These are phyloP conservation scores for Oemleria cerasiformis DNA, from an alignment of 306 rosid genomes.

Conservation along the genomic window DNA sequence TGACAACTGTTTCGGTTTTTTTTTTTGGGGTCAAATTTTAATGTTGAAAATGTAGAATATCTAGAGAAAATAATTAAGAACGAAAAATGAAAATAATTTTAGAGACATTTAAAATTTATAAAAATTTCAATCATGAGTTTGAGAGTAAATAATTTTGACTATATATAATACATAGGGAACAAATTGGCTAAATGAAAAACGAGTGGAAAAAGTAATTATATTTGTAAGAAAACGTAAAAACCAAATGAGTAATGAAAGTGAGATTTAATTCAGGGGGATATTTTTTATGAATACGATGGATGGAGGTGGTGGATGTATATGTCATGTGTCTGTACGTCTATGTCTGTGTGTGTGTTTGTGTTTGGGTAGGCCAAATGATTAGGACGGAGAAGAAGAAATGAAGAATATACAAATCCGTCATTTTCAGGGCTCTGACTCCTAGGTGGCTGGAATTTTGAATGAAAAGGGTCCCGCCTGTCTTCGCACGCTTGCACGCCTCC, in stretches of 20 bases:
- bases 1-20: too few relatives aligned
- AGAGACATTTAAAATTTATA: too few relatives aligned
- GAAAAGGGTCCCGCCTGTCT: constrained; percentile 44
- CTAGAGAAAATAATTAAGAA: background rate
- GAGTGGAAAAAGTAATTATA: too few relatives aligned
- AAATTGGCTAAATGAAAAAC: too few relatives aligned
- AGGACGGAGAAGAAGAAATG: constrained; percentile 32
- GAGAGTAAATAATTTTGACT: too few relatives aligned
- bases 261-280: constrained; percentile 1
- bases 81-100: too few relatives aligned
- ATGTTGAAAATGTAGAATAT: too few relatives aligned
- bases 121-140: too few relatives aligned
- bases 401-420: constrained; percentile 40
- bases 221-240: too few relatives aligned
- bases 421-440: constrained; percentile 88
- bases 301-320: background rate
- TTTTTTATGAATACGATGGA: background rate
- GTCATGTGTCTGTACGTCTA: background rate
- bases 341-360: background rate
- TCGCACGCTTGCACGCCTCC: constrained; percentile 91
- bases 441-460: constrained; percentile 20
- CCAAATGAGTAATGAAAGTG: background rate
- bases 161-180: too few relatives aligned
- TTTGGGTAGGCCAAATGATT: constrained; percentile 35
- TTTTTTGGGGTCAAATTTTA: too few relatives aligned